A percentile compares a stretch with the other conserved stretches of the same genome.
These are phyloP conservation scores for Fonsecaea monophora DNA, from an alignment of 2,329 filamentous ascomycete species.

Conservation along the genomic window DNA sequence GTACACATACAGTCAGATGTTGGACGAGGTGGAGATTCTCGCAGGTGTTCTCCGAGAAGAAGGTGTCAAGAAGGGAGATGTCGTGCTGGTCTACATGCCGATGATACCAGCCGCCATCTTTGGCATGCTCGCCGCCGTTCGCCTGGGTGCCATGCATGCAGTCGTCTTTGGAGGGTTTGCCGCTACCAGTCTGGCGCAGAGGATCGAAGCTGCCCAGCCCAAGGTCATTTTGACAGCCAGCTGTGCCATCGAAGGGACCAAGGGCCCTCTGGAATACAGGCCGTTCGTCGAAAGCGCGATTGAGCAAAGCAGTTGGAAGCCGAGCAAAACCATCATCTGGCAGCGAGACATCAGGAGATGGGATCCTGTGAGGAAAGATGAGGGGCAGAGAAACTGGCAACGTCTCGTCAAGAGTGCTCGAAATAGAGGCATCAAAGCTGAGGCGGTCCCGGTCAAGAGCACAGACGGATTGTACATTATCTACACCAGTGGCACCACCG, in stretches of 20 bases:
- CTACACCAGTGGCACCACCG: conserved; percentile 84
- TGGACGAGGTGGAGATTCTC: conserved; percentile 79
- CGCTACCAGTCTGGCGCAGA: conserved; percentile 78
- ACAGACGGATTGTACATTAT: conserved; percentile 87
- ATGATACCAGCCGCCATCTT: conserved; percentile 93
- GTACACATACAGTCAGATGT: conserved; percentile 76
- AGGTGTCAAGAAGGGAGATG: conserved; percentile 81
- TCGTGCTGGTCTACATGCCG: conserved; percentile 93
- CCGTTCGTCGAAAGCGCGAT: conserved; percentile 78
- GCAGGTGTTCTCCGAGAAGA: conserved; percentile 83
- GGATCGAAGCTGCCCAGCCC: conserved; percentile 82
- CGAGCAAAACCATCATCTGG: conserved; percentile 77
- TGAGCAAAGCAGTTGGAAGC: conserved; percentile 71
- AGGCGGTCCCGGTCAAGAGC: conserved; percentile 77
- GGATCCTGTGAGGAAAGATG: conserved; percentile 70
- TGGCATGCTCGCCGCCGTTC: conserved; percentile 79
- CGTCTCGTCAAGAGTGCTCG: conserved; percentile 73
- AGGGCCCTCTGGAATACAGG: conserved; percentile 78
- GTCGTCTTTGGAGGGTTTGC: conserved; percentile 96
- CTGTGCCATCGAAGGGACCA: conserved; percentile 87
- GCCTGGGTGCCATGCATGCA: conserved; percentile 85
- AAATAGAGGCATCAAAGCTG: conserved; percentile 71
- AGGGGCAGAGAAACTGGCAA: conserved; percentile 81
- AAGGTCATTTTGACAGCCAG: conserved; percentile 83
- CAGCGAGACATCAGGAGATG: conserved; percentile 79